Base-by-base conservation (phyloP, 805 yeast genomes). In the Limtongia smithiae region DNA sequence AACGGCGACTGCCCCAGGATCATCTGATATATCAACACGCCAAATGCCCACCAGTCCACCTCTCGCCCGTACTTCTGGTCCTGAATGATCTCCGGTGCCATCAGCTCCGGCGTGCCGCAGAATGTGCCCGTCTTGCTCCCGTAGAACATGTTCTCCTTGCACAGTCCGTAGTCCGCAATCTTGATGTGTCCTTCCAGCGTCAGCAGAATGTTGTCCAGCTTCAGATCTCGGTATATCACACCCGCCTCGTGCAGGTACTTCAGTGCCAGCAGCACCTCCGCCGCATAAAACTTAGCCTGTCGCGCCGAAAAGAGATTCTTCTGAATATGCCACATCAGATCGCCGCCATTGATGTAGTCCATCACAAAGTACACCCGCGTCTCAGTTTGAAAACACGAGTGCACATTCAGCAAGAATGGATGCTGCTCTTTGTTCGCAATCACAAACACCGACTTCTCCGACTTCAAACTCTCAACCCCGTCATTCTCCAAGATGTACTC, bases 41-140 rank as follows among this genome's bases (percentile, higher is more conserved):
- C 99, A 74, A 90, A 88, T 1, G 98, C 97, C 98, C 98, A 93
- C 98, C 98, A 93, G 70, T 93, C 99, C 46, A 93, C 98, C 34
- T 93, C 85, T 63, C 95, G 81, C 45, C 89, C 93, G 63, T 93
- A 93, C 51, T 82, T 85, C 67, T 90, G 95, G 46, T 93, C 97
- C 57, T 87, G 82, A 63, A 93, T 74, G 59, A 93, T 91, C 68
- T 93, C 99, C 0, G 99, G 99, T 1, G 98, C 99, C 96, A 93
- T 93, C 60, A 93, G 86, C 68, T 93, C 98, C 0, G 99, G 99
- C 2, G 99, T 93, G 60, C 99, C 98, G 73, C 98, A 93, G 72
- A 91, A 93, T 0, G 98, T 93, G 3, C 87, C 82, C 0, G 97
- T 93, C 17, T 90, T 87, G 59, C 77, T 80, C 11, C 88, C 89